Evolutionary conservation across 257 asterid genomes (phyloP), one percentile per base, ranked within the genome.

Genomic region (Ligustrum vulgare): DNA sequence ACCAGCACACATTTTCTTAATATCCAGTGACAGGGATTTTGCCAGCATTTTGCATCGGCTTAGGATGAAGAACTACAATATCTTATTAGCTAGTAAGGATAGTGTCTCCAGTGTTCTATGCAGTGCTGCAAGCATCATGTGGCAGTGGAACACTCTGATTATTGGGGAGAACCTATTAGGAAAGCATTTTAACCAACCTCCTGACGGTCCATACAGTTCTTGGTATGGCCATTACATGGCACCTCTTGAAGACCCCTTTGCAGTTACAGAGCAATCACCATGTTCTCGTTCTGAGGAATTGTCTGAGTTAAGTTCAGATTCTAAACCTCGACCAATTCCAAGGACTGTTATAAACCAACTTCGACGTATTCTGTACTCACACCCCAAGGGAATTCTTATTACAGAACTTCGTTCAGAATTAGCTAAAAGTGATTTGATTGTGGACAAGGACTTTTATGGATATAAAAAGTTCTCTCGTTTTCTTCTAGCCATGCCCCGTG

Each of bases 41-140:
- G 93, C 99, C 73, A 85, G 88, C 51, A 84, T 87, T 73, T 82
- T 94, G 39, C 98, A 94, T 67, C 89, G 93, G 43, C 82, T 94
- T 60, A 89, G 98, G 83, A 94, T 89, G 98, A 87, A 82, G 84
- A 94, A 94, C 75, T 92, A 92, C 80, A 94, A 94, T 70, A 89
- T 94, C 70, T 86, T 94, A 80, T 90, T 94, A 34, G 95, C 98
- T 45, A 86, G 93, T 82, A 84, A 84, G 1, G 94, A 85, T 45
- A 69, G 69, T 41, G 88, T 90, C 41, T 91, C 99, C 3, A 79
- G 83, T 71, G 95, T 90, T 33, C 87, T 94, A 18, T 87, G 92
- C 85, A 86, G 96, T 87, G 94, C 99, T 56, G 98, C 99, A 63
- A 92, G 96, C 81, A 82, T 92, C 70, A 89, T 92, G 98, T 94